A percentile compares a stretch with the other conserved stretches of the same genome.
Conservation (phyloP, 202 grass and related monocot genomes). For the Sporobolus alterniflorus region DNA sequence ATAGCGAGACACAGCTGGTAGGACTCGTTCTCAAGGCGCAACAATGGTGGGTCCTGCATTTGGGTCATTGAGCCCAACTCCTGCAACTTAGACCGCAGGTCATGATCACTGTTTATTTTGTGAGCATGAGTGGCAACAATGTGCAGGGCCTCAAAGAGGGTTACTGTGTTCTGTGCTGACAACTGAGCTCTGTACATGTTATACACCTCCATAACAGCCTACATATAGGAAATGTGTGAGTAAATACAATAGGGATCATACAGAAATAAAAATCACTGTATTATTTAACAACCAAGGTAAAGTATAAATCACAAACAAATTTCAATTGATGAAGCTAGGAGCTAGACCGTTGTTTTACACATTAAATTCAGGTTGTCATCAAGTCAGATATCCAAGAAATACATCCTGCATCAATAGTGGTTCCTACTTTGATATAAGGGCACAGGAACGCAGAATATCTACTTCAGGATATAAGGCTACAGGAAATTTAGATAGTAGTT, state of each 20-base stretch:
- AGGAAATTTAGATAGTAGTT: background rate
- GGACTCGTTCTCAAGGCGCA: conserved; percentile 97
- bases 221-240: conserved; percentile 41
- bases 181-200: conserved; percentile 88
- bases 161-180: conserved; percentile 82
- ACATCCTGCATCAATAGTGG: conserved; percentile 9
- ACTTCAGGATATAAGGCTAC: background rate
- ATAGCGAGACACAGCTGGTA: conserved; percentile 90
- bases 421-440: background rate
- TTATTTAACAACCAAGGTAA: conserved; percentile 13
- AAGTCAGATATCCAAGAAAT: background rate
- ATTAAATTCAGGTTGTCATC: background rate
- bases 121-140: conserved; percentile 88
- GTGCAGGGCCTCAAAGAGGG: conserved; percentile 96
- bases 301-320: conserved; percentile 9
- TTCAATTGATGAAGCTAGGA: conserved; percentile 1
- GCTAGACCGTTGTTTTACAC: conserved; percentile 8
- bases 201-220: conserved; percentile 99
- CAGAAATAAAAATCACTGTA: background rate
- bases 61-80: conserved; percentile 97
- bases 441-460: background rate
- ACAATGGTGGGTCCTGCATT: conserved; percentile 93
- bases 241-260: conserved; percentile 26
- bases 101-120: conserved; percentile 91
- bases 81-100: conserved; percentile 87